These are phyloP conservation scores for Microbotryum silenes-acaulis DNA, from an alignment of 1,284 basidiomycete genomes.

Conservation along the genomic window DNA sequence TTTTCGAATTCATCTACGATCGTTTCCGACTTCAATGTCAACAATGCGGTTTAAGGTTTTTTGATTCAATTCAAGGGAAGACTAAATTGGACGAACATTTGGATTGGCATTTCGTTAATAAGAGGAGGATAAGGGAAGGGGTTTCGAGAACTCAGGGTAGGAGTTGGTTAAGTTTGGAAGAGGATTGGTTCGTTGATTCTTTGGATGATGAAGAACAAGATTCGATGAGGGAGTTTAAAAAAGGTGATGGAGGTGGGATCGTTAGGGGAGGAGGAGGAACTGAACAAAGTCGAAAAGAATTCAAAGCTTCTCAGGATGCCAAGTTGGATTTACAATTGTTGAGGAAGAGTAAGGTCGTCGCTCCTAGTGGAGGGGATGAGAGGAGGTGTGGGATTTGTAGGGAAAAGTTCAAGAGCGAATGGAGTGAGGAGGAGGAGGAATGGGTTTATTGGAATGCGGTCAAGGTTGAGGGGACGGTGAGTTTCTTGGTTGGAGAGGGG, in stretches of 20 bases:
- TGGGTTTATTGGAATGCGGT: slow-evolving; percentile 97
- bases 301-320: slow-evolving; percentile 55
- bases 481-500: background rate
- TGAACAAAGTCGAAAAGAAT: too few relatives aligned
- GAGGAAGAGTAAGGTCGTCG: slow-evolving; percentile 70
- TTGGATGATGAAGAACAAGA: background rate
- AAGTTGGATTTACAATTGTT: slow-evolving; percentile 60
- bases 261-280: slow-evolving; percentile 8
- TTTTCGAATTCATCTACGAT: slow-evolving; percentile 54
- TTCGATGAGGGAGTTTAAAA: background rate
- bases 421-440: slow-evolving; percentile 92
- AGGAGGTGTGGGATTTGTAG: slow-evolving; percentile 94
- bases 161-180: slow-evolving; percentile 77
- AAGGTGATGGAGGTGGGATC: too few relatives aligned
- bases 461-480: slow-evolving; percentile 20
- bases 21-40: slow-evolving; percentile 76
- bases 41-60: slow-evolving; percentile 86
- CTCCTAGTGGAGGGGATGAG: slow-evolving; percentile 58
- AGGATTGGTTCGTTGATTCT: slow-evolving; percentile 45
- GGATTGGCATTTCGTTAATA: slow-evolving; percentile 95
- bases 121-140: slow-evolving; percentile 77
- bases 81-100: slow-evolving; percentile 78
- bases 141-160: slow-evolving; percentile 79
- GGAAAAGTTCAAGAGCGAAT: slow-evolving; percentile 85
- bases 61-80: slow-evolving; percentile 59